These are phyloP conservation scores for Nyssa sinensis DNA, from an alignment of 148 eudicot species.

Conservation along the genomic window DNA sequence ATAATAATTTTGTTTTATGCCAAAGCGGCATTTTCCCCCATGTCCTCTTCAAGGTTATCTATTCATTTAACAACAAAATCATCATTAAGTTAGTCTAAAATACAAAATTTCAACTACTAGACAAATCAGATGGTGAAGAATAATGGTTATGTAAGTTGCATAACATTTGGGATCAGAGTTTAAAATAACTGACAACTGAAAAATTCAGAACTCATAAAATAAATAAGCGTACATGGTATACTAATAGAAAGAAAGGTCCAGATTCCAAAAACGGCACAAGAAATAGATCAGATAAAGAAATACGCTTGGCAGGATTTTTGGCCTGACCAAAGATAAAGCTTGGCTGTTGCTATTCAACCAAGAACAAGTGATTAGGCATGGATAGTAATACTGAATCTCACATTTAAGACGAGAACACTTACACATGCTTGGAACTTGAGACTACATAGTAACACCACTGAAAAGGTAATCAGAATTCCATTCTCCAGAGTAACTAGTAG, in stretches of 20 bases:
- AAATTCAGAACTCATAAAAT: not conserved
- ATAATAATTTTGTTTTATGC: slow-evolving; percentile 37
- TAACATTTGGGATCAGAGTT: not conserved
- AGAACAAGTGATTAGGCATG: not conserved
- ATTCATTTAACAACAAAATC: not conserved
- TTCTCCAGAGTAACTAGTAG: not conserved
- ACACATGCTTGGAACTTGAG: not conserved
- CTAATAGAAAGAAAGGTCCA: not conserved
- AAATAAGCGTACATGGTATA: not conserved
- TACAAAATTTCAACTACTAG: not conserved
- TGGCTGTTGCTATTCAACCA: not conserved
- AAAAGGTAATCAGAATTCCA: not conserved
- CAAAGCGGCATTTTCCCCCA: slow-evolving; percentile 46
- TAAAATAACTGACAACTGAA: not conserved
- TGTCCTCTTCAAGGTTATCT: slow-evolving; percentile 40
- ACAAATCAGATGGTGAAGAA: not conserved
- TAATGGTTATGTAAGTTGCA: not conserved
- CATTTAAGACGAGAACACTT: not conserved
- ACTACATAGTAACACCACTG: not conserved
- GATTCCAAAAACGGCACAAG: not conserved
- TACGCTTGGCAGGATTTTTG: no score
- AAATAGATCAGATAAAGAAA: not conserved
- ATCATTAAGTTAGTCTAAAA: not conserved
- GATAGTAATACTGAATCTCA: no score
- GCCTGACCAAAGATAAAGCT: no score